Evolutionary conservation across 768 basidiomycete species (phyloP).

Genomic region (Auricularia sp.): DNA sequence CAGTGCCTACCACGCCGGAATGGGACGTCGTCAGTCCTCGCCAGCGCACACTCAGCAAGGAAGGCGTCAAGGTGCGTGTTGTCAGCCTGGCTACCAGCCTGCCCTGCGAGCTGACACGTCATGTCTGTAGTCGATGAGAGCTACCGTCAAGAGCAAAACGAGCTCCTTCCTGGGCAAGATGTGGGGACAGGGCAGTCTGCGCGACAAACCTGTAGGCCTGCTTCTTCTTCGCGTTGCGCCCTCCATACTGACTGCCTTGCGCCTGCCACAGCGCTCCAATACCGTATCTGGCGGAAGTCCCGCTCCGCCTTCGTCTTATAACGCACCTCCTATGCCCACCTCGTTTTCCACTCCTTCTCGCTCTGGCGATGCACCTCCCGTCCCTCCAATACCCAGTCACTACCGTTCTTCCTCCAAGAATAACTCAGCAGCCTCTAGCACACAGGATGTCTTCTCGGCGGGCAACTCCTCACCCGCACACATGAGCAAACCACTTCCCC

Average conservation of each 20-base stretch:
- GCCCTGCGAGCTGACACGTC: slow-evolving; percentile 5
- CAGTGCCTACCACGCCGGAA: not conserved
- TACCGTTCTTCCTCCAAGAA: slow-evolving; percentile 27
- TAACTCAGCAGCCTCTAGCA: slow-evolving; percentile 29
- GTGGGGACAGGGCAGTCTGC: slow-evolving; percentile 46
- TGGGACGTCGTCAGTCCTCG: not conserved
- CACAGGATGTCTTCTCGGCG: slow-evolving; percentile 39
- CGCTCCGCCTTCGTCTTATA: slow-evolving; percentile 25
- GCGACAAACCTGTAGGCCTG: slow-evolving; percentile 56
- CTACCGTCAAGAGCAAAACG: slow-evolving; percentile 68
- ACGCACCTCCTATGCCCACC: slow-evolving; percentile 29
- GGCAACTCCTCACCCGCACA: slow-evolving; percentile 21
- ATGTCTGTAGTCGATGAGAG: slow-evolving; percentile 35
- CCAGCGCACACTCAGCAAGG: not conserved
- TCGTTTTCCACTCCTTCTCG: not conserved
- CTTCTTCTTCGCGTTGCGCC: slow-evolving; percentile 5
- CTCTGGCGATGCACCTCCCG: slow-evolving; percentile 31
- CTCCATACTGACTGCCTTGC: not conserved
- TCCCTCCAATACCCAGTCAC: slow-evolving; percentile 42
- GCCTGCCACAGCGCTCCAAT: not conserved
- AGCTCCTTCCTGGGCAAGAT: slow-evolving; percentile 73
- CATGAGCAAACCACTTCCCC: slow-evolving; percentile 54
- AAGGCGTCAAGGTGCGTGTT: slow-evolving; percentile 34
- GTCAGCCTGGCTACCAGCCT: slow-evolving; percentile 3
- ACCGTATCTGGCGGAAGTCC: not conserved